Evolutionary conservation across 352 stramenopile genomes (phyloP).

Genomic region (Globisporangium ultimum): DNA sequence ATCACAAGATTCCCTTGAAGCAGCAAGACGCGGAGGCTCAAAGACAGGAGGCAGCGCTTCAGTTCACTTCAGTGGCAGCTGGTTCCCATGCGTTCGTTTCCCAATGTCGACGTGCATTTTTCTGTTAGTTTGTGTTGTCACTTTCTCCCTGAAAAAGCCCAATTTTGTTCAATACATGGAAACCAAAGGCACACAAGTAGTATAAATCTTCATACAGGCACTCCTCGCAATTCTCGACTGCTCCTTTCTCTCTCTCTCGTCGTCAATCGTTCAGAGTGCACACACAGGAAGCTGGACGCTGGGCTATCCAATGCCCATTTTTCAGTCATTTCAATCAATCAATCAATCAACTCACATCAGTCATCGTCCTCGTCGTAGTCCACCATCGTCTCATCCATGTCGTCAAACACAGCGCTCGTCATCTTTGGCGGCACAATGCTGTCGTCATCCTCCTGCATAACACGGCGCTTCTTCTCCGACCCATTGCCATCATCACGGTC

Average conservation of each 20-base stretch:
- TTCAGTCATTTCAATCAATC: slow-evolving; percentile 5
- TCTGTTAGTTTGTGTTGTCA: slow-evolving; percentile 10
- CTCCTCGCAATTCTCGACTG: background rate
- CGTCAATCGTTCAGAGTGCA: slow-evolving; percentile 13
- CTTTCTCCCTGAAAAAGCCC: slow-evolving; percentile 11
- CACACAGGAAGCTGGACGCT: slow-evolving; percentile 10
- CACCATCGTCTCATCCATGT: slow-evolving; percentile 77
- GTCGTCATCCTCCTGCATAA: slow-evolving; percentile 20
- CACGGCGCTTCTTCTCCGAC: slow-evolving; percentile 16
- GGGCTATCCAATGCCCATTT: background rate
- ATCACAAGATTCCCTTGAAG: no score
- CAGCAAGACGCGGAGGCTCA: no score
- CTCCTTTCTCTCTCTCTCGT: slow-evolving; percentile 1
- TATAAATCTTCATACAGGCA: slow-evolving; percentile 29
- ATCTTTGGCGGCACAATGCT: slow-evolving; percentile 25
- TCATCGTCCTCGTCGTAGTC: slow-evolving; percentile 85
- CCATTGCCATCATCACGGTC: background rate
- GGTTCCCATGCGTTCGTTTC: background rate
- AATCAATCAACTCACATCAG: slow-evolving; percentile 22
- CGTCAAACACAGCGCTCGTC: slow-evolving; percentile 40
- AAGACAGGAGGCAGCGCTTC: no score
- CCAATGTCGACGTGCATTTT: slow-evolving; percentile 9
- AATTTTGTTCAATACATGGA: slow-evolving; percentile 12
- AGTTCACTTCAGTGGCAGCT: background rate
- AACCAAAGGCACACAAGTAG: slow-evolving; percentile 35